phyloP scores from a whole-genome alignment of 306 rosid species.

The Vigna hirtella region DNA sequence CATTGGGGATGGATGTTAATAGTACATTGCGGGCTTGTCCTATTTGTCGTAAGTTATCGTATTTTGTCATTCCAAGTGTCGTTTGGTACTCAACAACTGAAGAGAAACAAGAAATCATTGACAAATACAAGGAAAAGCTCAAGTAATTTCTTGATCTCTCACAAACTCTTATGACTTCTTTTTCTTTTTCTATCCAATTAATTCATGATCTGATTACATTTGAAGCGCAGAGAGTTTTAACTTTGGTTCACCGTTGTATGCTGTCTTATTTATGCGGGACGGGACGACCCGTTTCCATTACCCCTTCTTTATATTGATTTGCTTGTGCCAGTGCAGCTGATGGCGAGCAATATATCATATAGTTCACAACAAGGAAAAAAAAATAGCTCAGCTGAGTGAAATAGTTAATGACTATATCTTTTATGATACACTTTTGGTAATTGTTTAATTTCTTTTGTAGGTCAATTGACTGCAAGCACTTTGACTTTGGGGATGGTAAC shows the following conservation, averaged over 20 bases:
- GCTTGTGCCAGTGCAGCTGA: slow-evolving; percentile 12
- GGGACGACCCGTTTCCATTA: slow-evolving; percentile 18
- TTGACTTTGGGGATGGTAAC: slow-evolving; percentile 93
- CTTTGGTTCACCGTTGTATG: slow-evolving; percentile 21
- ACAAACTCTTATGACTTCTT: slow-evolving; percentile 16
- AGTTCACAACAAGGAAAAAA: slow-evolving; percentile 5
- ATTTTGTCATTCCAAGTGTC: slow-evolving; percentile 96
- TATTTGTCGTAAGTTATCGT: slow-evolving; percentile 91
- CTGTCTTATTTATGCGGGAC: slow-evolving; percentile 28
- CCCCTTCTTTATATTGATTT: slow-evolving; percentile 18
- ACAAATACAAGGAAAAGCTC: slow-evolving; percentile 92
- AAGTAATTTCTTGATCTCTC: slow-evolving; percentile 63
- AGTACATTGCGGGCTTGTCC: slow-evolving; percentile 95
- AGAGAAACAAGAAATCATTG: slow-evolving; percentile 85
- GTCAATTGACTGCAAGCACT: slow-evolving; percentile 98
- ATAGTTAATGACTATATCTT: not conserved
- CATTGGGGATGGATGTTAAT: slow-evolving; percentile 89
- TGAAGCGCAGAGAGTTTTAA: slow-evolving; percentile 11
- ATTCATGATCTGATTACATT: slow-evolving; percentile 5
- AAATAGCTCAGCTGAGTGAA: not conserved
- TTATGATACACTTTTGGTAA: slow-evolving; percentile 26
- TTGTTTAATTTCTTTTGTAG: slow-evolving; percentile 51
- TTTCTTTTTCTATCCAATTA: slow-evolving; percentile 23
- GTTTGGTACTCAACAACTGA: slow-evolving; percentile 87
- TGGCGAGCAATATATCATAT: slow-evolving; percentile 19